Conservation (phyloP, 805 yeast genomes). For the Saccharomycopsis guyanensis region DNA sequence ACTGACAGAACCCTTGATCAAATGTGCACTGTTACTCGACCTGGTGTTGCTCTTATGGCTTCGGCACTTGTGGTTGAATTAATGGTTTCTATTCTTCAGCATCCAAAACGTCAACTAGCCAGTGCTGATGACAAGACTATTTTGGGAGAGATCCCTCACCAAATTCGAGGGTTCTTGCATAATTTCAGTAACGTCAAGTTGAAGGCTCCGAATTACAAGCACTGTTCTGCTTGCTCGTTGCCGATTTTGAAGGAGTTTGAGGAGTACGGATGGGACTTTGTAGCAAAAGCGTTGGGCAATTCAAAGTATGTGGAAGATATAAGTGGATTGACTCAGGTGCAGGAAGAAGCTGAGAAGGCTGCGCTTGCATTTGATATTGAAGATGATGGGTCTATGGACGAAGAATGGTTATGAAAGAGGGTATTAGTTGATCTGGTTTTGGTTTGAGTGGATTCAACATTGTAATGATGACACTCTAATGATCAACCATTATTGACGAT, state of each 20-base stretch:
- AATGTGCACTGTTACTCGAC: constrained; percentile 98
- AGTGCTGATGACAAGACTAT: constrained; percentile 29
- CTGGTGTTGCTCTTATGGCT: constrained; percentile 89
- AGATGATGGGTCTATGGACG: constrained; percentile 20
- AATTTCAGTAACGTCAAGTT: constrained; percentile 57
- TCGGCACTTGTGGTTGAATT: constrained; percentile 82
- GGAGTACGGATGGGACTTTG: constrained; percentile 72
- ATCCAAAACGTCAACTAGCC: constrained; percentile 42
- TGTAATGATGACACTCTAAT: no score
- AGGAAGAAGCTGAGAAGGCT: constrained; percentile 57
- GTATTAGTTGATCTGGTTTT: no score
- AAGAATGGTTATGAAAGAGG: constrained; percentile 21
- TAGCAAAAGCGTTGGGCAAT: constrained; percentile 59
- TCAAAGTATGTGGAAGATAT: constrained; percentile 61
- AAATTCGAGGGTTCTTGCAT: constrained; percentile 78
- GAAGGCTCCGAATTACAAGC: constrained; percentile 60
- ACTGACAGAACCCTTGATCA: constrained; percentile 87
- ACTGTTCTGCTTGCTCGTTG: constrained; percentile 83
- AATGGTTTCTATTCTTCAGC: constrained; percentile 66
- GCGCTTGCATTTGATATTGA: constrained; percentile 31
- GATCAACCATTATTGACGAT: no score
- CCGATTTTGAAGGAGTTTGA: constrained; percentile 46
- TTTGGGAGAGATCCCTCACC: constrained; percentile 80
- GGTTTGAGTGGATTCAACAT: no score
- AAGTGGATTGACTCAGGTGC: constrained; percentile 73